Base-by-base conservation (phyloP, 176 grass and related monocot genomes). In the Phragmites australis region DNA sequence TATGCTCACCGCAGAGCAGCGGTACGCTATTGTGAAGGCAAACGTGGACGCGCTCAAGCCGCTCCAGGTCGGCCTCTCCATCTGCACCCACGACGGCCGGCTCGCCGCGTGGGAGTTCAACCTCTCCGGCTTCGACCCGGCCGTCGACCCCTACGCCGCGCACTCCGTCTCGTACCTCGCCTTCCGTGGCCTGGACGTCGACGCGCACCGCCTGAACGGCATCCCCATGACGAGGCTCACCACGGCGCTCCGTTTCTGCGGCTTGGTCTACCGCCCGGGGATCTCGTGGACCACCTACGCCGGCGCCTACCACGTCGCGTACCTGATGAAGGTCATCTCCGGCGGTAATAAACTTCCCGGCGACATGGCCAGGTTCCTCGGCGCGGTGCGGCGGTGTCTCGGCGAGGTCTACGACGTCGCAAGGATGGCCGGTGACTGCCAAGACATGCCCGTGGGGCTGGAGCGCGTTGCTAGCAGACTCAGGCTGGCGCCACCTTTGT, bases 41-140 rank as follows among this genome's bases (percentile, higher is more conserved):
- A 72, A 81, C 52, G 42, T 49, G 41, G 53, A 81, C 54, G 67
- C 44, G 1, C 75, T 78, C 62, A 47, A 65, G 31, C 76, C 49
- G 30, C 43, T 72, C 16, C 60, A 89, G 72, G 44, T 75, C 61
- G 68, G 29, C 15, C 32, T 49, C 70, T 17, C 58, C 32, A 9
- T 80, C 51, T 2, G 19, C 39, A n/a, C 68, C 23, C 59, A 48
- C 52, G 53, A 10, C 62, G 77, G 58, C 6, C 16, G 15, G 8
- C 2, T 47, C 32, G 56, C 16, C 8, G 50, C 51, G 25, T 80
- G 60, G 42, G 71, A 54, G 57, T 69, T 37, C 54, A 72, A 69
- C 19, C 42, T 73, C 5, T 54, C 17, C 3, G 58, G n/a, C 19
- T 78, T 78, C 43, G 6, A 78, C 58, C 49, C 49, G 48, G 47